Base-by-base conservation (phyloP, 805 yeast species). In the Teunomyces stri region DNA sequence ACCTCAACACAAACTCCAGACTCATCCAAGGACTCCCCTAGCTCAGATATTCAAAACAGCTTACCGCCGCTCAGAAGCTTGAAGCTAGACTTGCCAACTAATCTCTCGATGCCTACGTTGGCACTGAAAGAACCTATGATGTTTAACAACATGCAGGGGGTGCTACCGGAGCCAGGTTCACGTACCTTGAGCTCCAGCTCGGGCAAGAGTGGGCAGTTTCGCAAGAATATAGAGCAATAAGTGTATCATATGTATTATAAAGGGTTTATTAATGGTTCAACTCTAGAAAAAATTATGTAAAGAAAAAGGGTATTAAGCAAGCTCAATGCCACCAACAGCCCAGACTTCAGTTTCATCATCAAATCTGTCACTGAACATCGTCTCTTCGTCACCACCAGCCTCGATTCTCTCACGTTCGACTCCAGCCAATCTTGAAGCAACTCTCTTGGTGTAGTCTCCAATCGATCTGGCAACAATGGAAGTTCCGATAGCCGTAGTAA, bases 261-360 rank as follows among this genome's bases (percentile, higher is more conserved):
- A 40, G 27, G 33, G 25, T 27, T 16, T 42, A 6, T 31, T 31
- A 31, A 30, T 20, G 46, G 18, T 40, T 46, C 42, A 13, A 29
- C 40, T 13, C 6, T 44, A 25, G 10, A 3, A 25, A 25, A 1
- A 18, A 21, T 21, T 6, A 21, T 21, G 25, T 25, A 25, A 25
- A 9, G 4, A 6, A 25, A 25, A 25, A 25, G 7, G 27, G 27
- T 25, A 7, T 18, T 34, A 31, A 15, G 45, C 39, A 28, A 79
- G 42, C 48, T 82, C 87, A 48, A 81, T 81, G 37, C 85, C 83
- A 45, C 95, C 94, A 55, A 88, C 84, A 4, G 92, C 84, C 96
- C 96, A 89, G 22, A 90, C 83, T 65, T 91, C 97, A 43, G 66
- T 70, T 60, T 86, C 94, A 64, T 91, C 96, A 68, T 90, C 97